phyloP scores from a whole-genome alignment of 345 rosid species.

The Arabis alpina region DNA sequence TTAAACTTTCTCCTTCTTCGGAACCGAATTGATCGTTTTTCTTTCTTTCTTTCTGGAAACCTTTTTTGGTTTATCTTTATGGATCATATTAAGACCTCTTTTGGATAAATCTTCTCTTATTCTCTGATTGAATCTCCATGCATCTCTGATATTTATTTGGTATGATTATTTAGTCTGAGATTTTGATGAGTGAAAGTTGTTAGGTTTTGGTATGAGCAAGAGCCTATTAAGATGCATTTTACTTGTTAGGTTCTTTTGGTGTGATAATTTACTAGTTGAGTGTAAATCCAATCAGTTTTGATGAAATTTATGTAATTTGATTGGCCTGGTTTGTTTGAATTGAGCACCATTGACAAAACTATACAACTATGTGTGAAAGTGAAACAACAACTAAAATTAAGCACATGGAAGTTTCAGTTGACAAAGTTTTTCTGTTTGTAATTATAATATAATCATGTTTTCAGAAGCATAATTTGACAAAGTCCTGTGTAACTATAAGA shows the following conservation, averaged over 20 bases:
- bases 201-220: no score
- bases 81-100: neutral
- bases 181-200: neutral
- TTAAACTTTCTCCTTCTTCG: conserved; percentile 1
- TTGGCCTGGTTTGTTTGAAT: conserved; percentile 12
- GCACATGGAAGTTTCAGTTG: conserved; percentile 15
- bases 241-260: neutral
- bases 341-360: conserved; percentile 41
- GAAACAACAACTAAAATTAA: conserved; percentile 56
- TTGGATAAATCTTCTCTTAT: neutral
- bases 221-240: neutral
- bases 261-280: no score
- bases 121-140: neutral
- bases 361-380: conserved; percentile 56
- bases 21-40: neutral
- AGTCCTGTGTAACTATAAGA: conserved; percentile 10
- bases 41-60: neutral
- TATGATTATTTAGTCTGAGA: neutral
- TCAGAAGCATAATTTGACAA: neutral
- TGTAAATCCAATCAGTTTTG: neutral
- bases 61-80: conserved; percentile 9
- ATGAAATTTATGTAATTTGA: neutral
- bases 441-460: neutral
- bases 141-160: neutral
- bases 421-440: neutral